phyloP scores from a whole-genome alignment of 2,329 filamentous ascomycete genomes.

The Pseudocercospora pini-densiflorae region DNA sequence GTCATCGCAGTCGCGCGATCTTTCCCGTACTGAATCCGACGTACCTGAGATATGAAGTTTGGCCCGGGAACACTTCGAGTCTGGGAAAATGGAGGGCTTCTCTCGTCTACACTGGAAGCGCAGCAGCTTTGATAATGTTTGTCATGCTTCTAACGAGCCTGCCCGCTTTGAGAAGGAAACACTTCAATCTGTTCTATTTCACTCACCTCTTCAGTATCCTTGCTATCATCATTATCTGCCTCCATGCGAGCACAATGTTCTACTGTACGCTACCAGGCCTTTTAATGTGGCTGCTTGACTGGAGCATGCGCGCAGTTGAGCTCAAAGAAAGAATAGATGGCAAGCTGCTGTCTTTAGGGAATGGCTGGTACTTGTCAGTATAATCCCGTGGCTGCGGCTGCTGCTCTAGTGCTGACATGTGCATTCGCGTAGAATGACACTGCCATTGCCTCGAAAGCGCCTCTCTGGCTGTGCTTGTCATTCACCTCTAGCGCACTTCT shows the following conservation, averaged over 20 bases:
- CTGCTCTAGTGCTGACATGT: conserved; percentile 1
- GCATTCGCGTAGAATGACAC: conserved; percentile 11
- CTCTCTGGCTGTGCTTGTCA: conserved; percentile 21
- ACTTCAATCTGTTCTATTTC: conserved; percentile 29
- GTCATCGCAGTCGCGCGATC: conserved; percentile 12
- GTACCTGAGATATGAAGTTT: conserved; percentile 24
- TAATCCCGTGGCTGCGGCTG: not conserved
- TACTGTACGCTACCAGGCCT: conserved; percentile 26
- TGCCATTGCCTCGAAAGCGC: conserved; percentile 20
- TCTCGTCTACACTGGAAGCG: conserved; percentile 25
- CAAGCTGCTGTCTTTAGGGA: conserved; percentile 12
- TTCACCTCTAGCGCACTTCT: conserved; percentile 23
- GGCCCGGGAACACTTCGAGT: conserved; percentile 20
- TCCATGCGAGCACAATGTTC: conserved; percentile 27
- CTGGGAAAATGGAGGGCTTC: conserved; percentile 25
- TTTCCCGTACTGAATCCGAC: conserved; percentile 25
- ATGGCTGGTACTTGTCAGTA: conserved; percentile 22
- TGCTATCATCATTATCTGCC: conserved; percentile 24
- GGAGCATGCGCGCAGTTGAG: conserved; percentile 20
- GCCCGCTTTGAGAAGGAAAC: conserved; percentile 18
- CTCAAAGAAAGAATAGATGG: conserved; percentile 17
- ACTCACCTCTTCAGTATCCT: conserved; percentile 22
- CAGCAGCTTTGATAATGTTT: conserved; percentile 22
- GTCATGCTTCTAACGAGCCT: conserved; percentile 21
- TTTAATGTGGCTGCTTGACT: conserved; percentile 25